Percentiles rank a stretch among this genome's conserved stretches.
Conservation (phyloP, 352 stramenopile genomes). For the Pythium aphanidermatum region DNA sequence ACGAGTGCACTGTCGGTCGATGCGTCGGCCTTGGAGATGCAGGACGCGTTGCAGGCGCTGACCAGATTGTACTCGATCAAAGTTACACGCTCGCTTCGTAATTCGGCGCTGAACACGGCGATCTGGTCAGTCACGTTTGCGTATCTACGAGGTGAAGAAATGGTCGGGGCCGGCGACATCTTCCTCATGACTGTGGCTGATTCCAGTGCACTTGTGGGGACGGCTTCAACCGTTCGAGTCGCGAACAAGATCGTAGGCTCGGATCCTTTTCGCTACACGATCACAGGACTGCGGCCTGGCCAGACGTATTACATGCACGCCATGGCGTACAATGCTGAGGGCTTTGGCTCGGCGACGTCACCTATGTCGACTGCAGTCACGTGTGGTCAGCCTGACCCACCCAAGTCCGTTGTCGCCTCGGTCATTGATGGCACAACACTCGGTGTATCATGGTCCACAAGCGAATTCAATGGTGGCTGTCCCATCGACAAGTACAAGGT, state of each 20-base stretch:
- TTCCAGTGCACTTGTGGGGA: conserved; percentile 45
- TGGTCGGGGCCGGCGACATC: conserved; percentile 89
- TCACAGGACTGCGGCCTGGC: conserved; percentile 46
- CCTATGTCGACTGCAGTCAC: conserved; percentile 46
- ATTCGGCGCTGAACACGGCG: conserved; percentile 42
- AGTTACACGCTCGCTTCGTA: conserved; percentile 40
- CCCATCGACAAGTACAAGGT: conserved; percentile 63
- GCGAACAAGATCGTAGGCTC: conserved; percentile 88
- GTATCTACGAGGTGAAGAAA: conserved; percentile 87
- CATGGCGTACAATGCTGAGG: conserved; percentile 78
- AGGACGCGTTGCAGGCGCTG: conserved; percentile 61
- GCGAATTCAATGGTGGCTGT: conserved; percentile 25
- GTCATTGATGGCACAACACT: conserved; percentile 56
- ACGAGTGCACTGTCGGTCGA: conserved; percentile 66
- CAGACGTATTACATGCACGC: conserved; percentile 68
- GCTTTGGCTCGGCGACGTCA: conserved; percentile 52
- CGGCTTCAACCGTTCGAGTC: conserved; percentile 50
- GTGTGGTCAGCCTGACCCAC: conserved; percentile 42
- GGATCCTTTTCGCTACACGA: conserved; percentile 74
- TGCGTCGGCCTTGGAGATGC: conserved; percentile 83
- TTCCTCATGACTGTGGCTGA: conserved; percentile 66
- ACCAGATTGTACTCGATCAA: conserved; percentile 85
- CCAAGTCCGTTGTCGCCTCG: conserved; percentile 33
- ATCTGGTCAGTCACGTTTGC: conserved; percentile 94
- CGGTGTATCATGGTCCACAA: conserved; percentile 40